Base-by-base conservation (phyloP, 2,329 filamentous ascomycete genomes). In the Penicillium thymicola region DNA sequence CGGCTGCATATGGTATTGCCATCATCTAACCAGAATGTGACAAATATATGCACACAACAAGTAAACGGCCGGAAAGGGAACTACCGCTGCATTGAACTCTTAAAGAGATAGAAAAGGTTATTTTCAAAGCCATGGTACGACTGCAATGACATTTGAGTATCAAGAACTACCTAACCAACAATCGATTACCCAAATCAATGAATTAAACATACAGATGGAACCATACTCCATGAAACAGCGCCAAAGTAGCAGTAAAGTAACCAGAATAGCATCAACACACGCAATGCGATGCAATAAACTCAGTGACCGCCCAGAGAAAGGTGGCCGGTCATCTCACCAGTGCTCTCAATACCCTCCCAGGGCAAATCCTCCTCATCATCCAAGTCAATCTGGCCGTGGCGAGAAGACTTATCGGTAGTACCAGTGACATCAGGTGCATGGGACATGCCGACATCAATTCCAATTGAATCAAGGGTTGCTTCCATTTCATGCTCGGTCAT, bases 401-500 rank as follows among this genome's bases (percentile, higher is more conserved):
- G 60, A 28, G 66, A 60, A 25, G 66, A 70, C 46, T 68, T 69
- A 38, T 71, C 65, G 2, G 66, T 70, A 9, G 65, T 69, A 32
- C 55, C 66, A 8, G 70, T 72, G 28, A 71, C 52, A 45, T 73
- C 66, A 6, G 57, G 10, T 57, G 46, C 21, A 36, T 50, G 18
- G 60, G 52, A 40, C 21, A n/a, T 18, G 14, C 23, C 48, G 21
- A 64, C 55, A 57, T 75, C 68, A 55, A 77, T 71, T 5, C 75
- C 75, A 59, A 78, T 75, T 2, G 72, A 75, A 49, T 76, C 68
- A 14, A 89, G 79, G 0, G 87, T 89, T 65, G 86, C 78, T 65
- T 89, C 86, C 42, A 87, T 77, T 65, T 86, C 82, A 21, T 84
- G 81, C 62, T 84, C 81, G 1, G 78, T 82, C 81, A 89, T 86